Percentiles rank a stretch among this genome's conserved stretches.
Evolutionary conservation across 208 protist genomes (phyloP).

Genomic region (Wallacemonas sp.): DNA sequence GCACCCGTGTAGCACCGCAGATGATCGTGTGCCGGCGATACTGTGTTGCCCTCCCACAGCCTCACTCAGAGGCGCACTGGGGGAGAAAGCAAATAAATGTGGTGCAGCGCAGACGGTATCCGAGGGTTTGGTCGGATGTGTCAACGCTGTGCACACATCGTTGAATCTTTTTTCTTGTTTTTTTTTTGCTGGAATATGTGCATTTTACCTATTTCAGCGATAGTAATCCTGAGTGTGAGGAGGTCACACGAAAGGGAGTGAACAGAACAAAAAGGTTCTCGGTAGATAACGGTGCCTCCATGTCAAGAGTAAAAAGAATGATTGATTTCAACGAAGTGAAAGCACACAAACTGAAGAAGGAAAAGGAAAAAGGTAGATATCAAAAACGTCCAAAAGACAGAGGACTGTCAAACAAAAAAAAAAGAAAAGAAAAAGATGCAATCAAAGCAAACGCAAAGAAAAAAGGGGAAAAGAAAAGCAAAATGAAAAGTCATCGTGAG

Average conservation of each 20-base stretch:
- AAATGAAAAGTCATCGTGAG: not conserved
- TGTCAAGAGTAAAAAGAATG: not conserved
- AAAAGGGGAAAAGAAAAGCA: conserved; percentile 12
- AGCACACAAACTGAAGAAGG: conserved; percentile 10
- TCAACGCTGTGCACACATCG: not conserved
- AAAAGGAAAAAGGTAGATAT: conserved; percentile 22
- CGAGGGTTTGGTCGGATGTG: not conserved
- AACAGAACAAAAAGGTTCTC: conserved; percentile 10
- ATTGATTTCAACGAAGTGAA: not conserved
- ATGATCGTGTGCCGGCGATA: no score
- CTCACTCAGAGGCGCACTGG: no score
- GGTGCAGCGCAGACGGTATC: not conserved
- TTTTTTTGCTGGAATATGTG: conserved; percentile 16
- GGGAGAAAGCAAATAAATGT: not conserved
- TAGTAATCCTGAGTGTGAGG: not conserved
- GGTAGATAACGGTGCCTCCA: not conserved
- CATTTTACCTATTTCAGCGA: no score
- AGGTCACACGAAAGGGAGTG: not conserved
- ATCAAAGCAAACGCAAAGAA: conserved; percentile 15
- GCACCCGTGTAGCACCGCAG: no score
- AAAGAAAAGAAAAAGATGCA: conserved; percentile 5
- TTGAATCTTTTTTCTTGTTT: conserved; percentile 21
- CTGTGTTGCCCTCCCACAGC: no score
- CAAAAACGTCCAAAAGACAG: not conserved
- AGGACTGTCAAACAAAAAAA: not conserved